Conservation (phyloP, 148 eudicot genomes). For the Chenopodium quinoa region DNA sequence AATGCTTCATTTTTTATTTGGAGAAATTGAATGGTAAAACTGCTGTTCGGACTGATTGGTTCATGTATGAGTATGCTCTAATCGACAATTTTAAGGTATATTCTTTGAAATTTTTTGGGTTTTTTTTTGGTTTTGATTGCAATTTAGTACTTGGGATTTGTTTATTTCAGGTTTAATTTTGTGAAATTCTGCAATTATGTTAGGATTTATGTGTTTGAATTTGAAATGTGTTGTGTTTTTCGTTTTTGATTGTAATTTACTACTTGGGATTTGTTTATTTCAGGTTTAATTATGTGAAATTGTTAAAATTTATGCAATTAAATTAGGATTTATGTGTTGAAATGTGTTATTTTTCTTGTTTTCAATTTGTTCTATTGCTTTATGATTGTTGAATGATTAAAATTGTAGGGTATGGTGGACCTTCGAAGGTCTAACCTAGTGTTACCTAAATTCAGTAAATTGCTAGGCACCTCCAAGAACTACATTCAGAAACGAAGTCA, state of each 20-base stretch:
- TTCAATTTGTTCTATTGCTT: too few relatives aligned
- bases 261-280: background rate
- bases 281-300: background rate
- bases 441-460: too few relatives aligned
- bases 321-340: background rate
- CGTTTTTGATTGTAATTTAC: background rate
- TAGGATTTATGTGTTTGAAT: background rate
- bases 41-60: conserved; percentile 40
- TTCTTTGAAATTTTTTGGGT: background rate
- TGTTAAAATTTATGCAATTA: background rate
- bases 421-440: too few relatives aligned
- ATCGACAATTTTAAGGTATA: conserved; percentile 38
- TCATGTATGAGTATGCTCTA: conserved; percentile 62
- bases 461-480: too few relatives aligned
- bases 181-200: background rate
- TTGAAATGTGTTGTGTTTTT: background rate
- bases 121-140: too few relatives aligned
- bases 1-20: conserved; percentile 42
- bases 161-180: background rate
- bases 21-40: conserved; percentile 20
- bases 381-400: too few relatives aligned
- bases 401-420: too few relatives aligned
- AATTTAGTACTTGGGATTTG: background rate
- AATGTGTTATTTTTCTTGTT: background rate
- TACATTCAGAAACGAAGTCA: too few relatives aligned